These are phyloP conservation scores for Gloeopeniophorella convolvens DNA, from an alignment of 768 basidiomycete genomes.

Conservation along the genomic window DNA sequence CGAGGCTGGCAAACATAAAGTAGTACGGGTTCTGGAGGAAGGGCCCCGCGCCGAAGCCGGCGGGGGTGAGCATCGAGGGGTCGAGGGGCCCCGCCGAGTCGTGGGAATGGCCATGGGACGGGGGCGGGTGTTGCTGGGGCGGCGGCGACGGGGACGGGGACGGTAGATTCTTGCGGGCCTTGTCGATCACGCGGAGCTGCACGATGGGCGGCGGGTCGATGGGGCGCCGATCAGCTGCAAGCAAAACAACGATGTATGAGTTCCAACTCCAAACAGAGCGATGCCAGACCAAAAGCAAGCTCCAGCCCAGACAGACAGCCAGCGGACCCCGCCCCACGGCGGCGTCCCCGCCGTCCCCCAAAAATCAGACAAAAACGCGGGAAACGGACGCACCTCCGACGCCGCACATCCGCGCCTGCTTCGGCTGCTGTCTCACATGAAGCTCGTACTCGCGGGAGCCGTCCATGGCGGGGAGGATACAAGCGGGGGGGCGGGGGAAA, in stretches of 20 bases:
- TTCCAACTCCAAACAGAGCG: too few species aligned
- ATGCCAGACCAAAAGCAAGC: too few species aligned
- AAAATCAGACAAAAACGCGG: background rate
- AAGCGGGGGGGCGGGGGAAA: conserved; percentile 17
- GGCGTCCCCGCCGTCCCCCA: conserved; percentile 1
- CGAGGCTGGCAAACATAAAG: conserved; percentile 91
- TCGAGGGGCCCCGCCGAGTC: conserved; percentile 7
- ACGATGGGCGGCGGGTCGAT: conserved; percentile 97
- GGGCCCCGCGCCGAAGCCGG: conserved; percentile 41
- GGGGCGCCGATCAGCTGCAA: conserved; percentile 82
- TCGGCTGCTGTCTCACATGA: conserved; percentile 83
- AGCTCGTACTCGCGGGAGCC: conserved; percentile 74
- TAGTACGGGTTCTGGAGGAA: conserved; percentile 91
- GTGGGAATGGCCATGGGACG: conserved; percentile 7
- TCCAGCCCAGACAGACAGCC: too few species aligned
- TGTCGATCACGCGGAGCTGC: conserved; percentile 85
- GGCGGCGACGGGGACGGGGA: conserved; percentile 20
- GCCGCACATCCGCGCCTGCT: conserved; percentile 87
- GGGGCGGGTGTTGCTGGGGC: conserved; percentile 8
- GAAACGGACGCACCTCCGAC: conserved; percentile 58
- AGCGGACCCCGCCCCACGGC: too few species aligned
- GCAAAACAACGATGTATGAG: background rate
- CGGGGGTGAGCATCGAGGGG: conserved; percentile 17
- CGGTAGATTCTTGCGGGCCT: conserved; percentile 30
- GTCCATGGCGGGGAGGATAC: conserved; percentile 19